Evolutionary conservation across 2,329 filamentous ascomycete genomes (phyloP).

Genomic region (Pezicula neosporulosa): DNA sequence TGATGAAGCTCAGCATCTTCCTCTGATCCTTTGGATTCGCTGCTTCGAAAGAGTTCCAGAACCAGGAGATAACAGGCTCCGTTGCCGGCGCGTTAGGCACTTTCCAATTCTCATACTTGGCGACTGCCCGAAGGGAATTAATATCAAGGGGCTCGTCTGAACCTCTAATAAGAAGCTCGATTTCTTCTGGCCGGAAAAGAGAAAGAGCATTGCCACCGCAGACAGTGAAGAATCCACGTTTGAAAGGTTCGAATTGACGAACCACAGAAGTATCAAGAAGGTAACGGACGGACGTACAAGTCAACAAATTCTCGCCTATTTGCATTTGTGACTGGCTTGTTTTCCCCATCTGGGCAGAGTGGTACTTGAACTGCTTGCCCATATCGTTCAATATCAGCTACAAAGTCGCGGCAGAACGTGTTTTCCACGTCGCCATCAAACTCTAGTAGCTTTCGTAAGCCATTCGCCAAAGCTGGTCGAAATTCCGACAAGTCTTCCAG

Average conservation of each 20-base stretch:
- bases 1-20: constrained; percentile 80
- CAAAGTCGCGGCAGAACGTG: constrained; percentile 80
- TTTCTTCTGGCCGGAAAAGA: constrained; percentile 86
- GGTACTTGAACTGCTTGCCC: constrained; percentile 64
- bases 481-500: constrained; percentile 82
- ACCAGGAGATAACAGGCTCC: constrained; percentile 75
- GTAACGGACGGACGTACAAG: constrained; percentile 74
- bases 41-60: constrained; percentile 77
- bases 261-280: constrained; percentile 74
- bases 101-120: constrained; percentile 79
- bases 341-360: constrained; percentile 71
- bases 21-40: constrained; percentile 68
- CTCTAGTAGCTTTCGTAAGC: constrained; percentile 72
- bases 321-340: constrained; percentile 72
- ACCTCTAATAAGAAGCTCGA: constrained; percentile 81
- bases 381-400: constrained; percentile 73
- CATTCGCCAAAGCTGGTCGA: constrained; percentile 70
- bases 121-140: constrained; percentile 68
- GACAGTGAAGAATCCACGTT: constrained; percentile 88
- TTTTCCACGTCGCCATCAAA: constrained; percentile 81
- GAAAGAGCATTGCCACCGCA: constrained; percentile 85
- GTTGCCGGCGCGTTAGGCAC: constrained; percentile 47
- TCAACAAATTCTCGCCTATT: constrained; percentile 87
- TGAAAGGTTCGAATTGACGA: constrained; percentile 90
- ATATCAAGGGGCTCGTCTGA: constrained; percentile 84